Percentiles rank a stretch among this genome's conserved stretches.
Conservation (phyloP, 2,329 filamentous ascomycete genomes). For the Diaporthe nobilis region DNA sequence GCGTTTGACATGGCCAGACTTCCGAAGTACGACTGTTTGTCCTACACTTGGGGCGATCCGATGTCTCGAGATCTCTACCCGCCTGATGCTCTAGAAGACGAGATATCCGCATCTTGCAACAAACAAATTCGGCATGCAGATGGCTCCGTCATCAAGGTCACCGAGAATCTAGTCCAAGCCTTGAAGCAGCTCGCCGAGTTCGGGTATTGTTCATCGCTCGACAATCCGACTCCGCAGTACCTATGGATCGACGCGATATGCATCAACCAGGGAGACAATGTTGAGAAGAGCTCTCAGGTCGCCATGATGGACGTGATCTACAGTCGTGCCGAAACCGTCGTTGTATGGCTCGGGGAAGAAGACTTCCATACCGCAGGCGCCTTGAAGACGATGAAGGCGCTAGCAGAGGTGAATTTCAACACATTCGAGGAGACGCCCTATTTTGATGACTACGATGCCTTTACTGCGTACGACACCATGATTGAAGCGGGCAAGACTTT, state of each 20-base stretch:
- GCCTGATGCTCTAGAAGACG: neutral
- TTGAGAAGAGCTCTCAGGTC: conserved; percentile 37
- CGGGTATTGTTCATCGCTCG: neutral
- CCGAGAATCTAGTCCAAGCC: conserved; percentile 13
- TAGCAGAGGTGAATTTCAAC: neutral
- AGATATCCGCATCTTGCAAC: neutral
- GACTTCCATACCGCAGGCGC: neutral
- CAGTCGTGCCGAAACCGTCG: neutral
- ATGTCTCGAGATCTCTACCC: conserved; percentile 18
- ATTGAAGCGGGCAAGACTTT: neutral
- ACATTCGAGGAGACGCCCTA: neutral
- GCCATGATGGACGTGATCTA: conserved; percentile 34
- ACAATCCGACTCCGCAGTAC: neutral
- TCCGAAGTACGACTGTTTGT: neutral
- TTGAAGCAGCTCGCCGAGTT: neutral
- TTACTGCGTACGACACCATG: conserved; percentile 1
- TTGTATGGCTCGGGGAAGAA: conserved; percentile 35
- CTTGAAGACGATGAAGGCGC: neutral
- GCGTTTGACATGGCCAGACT: neutral
- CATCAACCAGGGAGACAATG: conserved; percentile 32
- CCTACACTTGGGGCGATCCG: conserved; percentile 11
- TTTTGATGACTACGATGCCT: conserved; percentile 1
- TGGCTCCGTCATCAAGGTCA: neutral
- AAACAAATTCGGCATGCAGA: conserved; percentile 9
- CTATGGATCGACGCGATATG: conserved; percentile 38